Conservation (phyloP, 176 grass and related monocot species). For the Puya raimondii region DNA sequence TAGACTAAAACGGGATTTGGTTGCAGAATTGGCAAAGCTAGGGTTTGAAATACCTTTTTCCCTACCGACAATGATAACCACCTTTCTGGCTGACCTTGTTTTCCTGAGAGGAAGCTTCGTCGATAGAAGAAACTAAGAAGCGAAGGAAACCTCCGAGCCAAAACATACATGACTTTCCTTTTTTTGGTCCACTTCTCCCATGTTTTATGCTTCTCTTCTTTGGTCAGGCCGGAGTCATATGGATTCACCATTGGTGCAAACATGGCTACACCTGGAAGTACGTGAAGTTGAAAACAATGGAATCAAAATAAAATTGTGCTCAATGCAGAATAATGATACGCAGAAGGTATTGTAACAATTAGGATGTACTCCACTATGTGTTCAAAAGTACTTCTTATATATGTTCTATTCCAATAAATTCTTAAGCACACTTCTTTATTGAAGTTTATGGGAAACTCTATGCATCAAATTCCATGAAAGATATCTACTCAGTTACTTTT, state of each 20-base stretch:
- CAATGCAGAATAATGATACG: not conserved
- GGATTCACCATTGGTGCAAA: slow-evolving; percentile 91
- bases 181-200: slow-evolving; percentile 77
- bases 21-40: not conserved
- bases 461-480: too few relatives aligned
- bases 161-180: slow-evolving; percentile 82
- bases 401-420: too few relatives aligned
- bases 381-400: too few relatives aligned
- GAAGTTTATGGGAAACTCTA: too few relatives aligned
- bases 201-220: slow-evolving; percentile 75
- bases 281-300: not conserved
- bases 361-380: too few relatives aligned
- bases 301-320: not conserved
- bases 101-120: slow-evolving; percentile 80
- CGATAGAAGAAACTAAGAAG: slow-evolving; percentile 64
- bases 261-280: slow-evolving; percentile 76
- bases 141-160: slow-evolving; percentile 84
- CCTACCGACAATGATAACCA: slow-evolving; percentile 75
- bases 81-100: slow-evolving; percentile 50
- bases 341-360: too few relatives aligned
- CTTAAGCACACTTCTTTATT: too few relatives aligned
- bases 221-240: slow-evolving; percentile 80
- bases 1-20: not conserved
- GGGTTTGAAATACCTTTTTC: slow-evolving; percentile 55
- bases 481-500: too few relatives aligned